Percentiles rank a stretch among this genome's conserved stretches.
These are phyloP conservation scores for Sporodiniella umbellata DNA, from an alignment of 371 early-diverging fungal species.

Conservation along the genomic window DNA sequence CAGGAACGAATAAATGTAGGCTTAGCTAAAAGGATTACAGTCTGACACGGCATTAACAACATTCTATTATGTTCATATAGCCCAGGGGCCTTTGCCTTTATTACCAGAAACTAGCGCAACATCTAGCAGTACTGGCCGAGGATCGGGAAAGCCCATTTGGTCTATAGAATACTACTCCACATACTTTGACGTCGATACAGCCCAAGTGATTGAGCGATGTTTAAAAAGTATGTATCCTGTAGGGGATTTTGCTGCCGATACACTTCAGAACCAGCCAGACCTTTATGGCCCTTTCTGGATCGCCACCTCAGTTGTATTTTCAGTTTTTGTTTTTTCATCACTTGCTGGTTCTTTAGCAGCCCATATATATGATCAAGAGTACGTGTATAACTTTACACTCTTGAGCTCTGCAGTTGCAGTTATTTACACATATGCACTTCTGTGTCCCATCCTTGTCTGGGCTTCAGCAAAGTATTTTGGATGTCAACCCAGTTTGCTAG, in stretches of 20 bases:
- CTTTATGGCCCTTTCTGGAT: slow-evolving; percentile 89
- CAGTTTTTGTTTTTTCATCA: slow-evolving; percentile 87
- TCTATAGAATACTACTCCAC: slow-evolving; percentile 82
- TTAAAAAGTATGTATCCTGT: slow-evolving; percentile 48
- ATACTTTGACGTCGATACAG: slow-evolving; percentile 90
- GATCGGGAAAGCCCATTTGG: slow-evolving; percentile 58
- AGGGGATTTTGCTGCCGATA: slow-evolving; percentile 44
- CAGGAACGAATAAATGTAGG: slow-evolving; percentile 6
- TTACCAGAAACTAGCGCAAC: slow-evolving; percentile 15
- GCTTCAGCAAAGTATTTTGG: slow-evolving; percentile 82
- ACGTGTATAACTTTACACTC: slow-evolving; percentile 75
- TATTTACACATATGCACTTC: slow-evolving; percentile 78
- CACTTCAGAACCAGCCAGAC: slow-evolving; percentile 46
- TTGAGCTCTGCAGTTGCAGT: slow-evolving; percentile 77
- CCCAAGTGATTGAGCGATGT: slow-evolving; percentile 54
- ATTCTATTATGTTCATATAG: slow-evolving; percentile 1
- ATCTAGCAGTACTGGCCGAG: slow-evolving; percentile 24
- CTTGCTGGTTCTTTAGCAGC: slow-evolving; percentile 82
- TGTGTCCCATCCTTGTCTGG: slow-evolving; percentile 77
- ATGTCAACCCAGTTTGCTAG: slow-evolving; percentile 75
- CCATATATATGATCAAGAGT: slow-evolving; percentile 49
- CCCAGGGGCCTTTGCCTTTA: slow-evolving; percentile 18
- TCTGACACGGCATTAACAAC: too few relatives aligned
- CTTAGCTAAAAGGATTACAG: neutral
- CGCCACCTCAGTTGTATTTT: slow-evolving; percentile 88